Evolutionary conservation across 1,284 basidiomycete species (phyloP).

Genomic region (Kalmanozyma brasiliensis): DNA sequence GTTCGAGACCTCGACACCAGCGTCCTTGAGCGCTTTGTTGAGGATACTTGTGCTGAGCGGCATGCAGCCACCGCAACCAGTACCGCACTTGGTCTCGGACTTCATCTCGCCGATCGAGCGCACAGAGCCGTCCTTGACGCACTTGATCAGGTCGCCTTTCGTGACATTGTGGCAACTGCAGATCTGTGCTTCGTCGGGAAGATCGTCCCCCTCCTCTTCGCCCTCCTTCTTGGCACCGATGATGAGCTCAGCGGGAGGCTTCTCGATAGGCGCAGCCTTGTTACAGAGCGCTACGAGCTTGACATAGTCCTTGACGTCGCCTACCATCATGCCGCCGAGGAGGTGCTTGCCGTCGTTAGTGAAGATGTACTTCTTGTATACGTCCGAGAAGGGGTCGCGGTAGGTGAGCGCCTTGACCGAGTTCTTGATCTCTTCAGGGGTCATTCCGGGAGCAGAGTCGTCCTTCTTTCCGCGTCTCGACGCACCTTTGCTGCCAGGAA

Average conservation of each 20-base stretch:
- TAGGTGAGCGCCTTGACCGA: conserved; percentile 76
- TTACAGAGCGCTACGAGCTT: conserved; percentile 79
- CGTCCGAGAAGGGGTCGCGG: conserved; percentile 75
- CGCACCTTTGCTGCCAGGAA: conserved; percentile 38
- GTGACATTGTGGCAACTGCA: conserved; percentile 79
- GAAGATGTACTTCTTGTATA: conserved; percentile 79
- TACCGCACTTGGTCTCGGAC: conserved; percentile 77
- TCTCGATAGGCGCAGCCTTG: conserved; percentile 78
- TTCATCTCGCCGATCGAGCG: conserved; percentile 75
- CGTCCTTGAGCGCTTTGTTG: conserved; percentile 77
- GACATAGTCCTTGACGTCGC: conserved; percentile 78
- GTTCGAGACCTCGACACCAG: conserved; percentile 75
- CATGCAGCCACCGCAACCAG: conserved; percentile 79
- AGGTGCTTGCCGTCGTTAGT: conserved; percentile 79
- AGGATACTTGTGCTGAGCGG: conserved; percentile 74
- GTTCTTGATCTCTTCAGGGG: conserved; percentile 39
- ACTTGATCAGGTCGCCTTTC: conserved; percentile 74
- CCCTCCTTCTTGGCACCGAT: conserved; percentile 73
- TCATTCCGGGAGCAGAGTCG: conserved; percentile 20
- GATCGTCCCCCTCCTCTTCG: conserved; percentile 75
- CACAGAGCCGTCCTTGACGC: conserved; percentile 73
- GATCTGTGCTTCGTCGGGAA: conserved; percentile 78
- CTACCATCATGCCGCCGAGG: conserved; percentile 83
- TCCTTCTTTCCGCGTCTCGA: conserved; percentile 10
- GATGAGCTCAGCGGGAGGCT: conserved; percentile 77